Evolutionary conservation across 352 stramenopile genomes (phyloP), one percentile per base, ranked within the genome.

Genomic region (Hyaloperonospora arabidopsidis): DNA sequence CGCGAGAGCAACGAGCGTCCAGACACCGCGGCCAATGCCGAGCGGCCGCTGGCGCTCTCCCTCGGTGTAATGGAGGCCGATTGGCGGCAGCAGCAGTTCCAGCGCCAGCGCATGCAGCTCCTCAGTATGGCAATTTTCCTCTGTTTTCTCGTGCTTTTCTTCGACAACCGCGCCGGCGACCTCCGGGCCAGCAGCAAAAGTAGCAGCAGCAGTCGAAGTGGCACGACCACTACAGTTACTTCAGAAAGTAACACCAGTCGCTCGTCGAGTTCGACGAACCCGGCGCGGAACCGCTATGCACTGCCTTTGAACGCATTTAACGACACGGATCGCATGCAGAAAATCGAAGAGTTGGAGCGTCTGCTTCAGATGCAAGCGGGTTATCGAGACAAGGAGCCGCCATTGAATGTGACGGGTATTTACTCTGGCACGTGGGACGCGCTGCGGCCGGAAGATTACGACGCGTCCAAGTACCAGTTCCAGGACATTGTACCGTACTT

Each of bases 71-170:
- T 90, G 70, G 79, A 90, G 63, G 78, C 72, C 22, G 79, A 90
- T 51, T 90, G 77, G 77, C 67, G 79, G 15, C 77, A 90, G 69
- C 79, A 90, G 70, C 79, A 90, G 65, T 88, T 92, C 67, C 82
- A 92, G 63, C 73, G 82, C n/a, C 78, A 89, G 68, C 82, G 82
- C 49, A 88, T 92, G 77, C 82, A 92, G 71, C 74, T 92, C 34
- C 74, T 92, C 6, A 89, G 79, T 49, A 92, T 89, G 76, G 80
- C 82, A 34, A 92, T 92, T 45, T 92, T 92, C 45, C 67, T 92
- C 21, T 92, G 82, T 65, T 92, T 92, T 58, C 82, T 92, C 66
- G 77, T 92, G 45, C 65, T 92, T 22, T 89, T 92, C 61, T 88
- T 92, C 48, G 82, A 92, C 54, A 87, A 87, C 61, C 77, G 76